Evolutionary conservation across 441 rosid species (phyloP).

Genomic region (Eruca vesicaria): DNA sequence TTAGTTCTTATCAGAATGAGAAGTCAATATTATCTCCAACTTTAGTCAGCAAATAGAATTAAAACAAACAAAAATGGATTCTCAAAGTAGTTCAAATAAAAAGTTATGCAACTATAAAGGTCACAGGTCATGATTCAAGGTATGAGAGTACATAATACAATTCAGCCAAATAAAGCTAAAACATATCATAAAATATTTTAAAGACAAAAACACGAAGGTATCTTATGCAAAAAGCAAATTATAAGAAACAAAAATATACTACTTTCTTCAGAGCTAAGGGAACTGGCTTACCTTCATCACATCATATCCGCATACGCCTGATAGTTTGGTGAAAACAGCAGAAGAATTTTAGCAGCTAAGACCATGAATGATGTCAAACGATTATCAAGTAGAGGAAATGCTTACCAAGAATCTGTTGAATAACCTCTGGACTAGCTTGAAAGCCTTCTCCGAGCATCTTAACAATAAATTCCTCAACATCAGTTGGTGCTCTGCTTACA

Average conservation of each 20-base stretch:
- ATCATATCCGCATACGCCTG: constrained; percentile 53
- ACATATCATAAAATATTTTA: not conserved
- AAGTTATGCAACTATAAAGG: constrained; percentile 18
- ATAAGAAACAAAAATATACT: constrained; percentile 1
- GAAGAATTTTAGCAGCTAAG: constrained; percentile 21
- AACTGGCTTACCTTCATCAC: constrained; percentile 40
- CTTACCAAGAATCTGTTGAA: constrained; percentile 55
- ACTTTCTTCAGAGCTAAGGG: constrained; percentile 20
- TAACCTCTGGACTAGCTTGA: constrained; percentile 48
- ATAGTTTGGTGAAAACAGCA: constrained; percentile 15
- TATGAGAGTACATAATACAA: not conserved
- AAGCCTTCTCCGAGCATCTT: constrained; percentile 64
- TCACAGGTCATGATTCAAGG: constrained; percentile 14
- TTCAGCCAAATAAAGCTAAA: constrained; percentile 1
- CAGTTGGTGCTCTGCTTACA: constrained; percentile 28
- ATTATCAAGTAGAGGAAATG: constrained; percentile 20
- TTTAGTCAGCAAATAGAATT: constrained; percentile 3
- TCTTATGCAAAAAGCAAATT: constrained; percentile 12
- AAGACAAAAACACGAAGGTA: not conserved
- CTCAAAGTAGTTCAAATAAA: constrained; percentile 21
- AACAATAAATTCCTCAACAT: constrained; percentile 49
- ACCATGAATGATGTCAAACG: not conserved
- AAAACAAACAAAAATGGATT: constrained; percentile 8
- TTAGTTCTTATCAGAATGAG: not conserved
- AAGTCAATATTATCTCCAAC: constrained; percentile 27